phyloP scores from a whole-genome alignment of 805 yeast species.

The Wickerhamiella brachini region DNA sequence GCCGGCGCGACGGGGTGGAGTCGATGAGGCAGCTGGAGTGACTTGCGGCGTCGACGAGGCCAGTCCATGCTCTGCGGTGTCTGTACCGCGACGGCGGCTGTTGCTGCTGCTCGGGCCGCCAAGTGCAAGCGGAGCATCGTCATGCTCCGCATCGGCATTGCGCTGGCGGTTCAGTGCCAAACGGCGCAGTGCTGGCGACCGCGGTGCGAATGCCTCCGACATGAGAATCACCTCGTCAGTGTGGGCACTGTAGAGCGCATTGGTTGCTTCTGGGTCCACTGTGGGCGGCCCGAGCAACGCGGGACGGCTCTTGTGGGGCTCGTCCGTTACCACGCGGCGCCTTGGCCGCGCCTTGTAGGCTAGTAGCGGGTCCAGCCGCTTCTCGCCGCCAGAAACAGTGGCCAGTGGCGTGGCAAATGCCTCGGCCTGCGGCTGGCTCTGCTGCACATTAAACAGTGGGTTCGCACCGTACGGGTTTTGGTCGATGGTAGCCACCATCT shows the following conservation, averaged over 20 bases:
- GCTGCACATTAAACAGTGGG: constrained; percentile 37
- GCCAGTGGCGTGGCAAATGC: constrained; percentile 37
- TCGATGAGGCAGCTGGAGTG: neutral
- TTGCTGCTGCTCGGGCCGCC: neutral
- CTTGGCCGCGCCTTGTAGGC: constrained; percentile 40
- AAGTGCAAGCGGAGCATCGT: neutral
- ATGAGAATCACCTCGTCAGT: constrained; percentile 58
- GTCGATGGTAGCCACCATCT: constrained; percentile 26
- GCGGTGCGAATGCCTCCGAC: constrained; percentile 59
- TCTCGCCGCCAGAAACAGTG: constrained; percentile 9
- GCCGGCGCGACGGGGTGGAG: neutral
- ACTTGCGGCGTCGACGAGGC: neutral
- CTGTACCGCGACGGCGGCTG: neutral
- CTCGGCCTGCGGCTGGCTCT: constrained; percentile 27
- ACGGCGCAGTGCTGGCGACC: constrained; percentile 31
- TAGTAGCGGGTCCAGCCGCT: constrained; percentile 1
- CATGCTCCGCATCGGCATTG: neutral
- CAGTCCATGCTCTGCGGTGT: neutral
- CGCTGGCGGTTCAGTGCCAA: neutral
- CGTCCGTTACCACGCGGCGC: constrained; percentile 44
- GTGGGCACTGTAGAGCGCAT: constrained; percentile 28
- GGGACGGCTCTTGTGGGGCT: constrained; percentile 37
- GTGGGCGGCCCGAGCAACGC: constrained; percentile 31
- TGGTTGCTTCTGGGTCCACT: neutral
- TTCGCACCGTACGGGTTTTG: constrained; percentile 70